Evolutionary conservation across 2,329 filamentous ascomycete species (phyloP).

Genomic region (Cercospora beticola): DNA sequence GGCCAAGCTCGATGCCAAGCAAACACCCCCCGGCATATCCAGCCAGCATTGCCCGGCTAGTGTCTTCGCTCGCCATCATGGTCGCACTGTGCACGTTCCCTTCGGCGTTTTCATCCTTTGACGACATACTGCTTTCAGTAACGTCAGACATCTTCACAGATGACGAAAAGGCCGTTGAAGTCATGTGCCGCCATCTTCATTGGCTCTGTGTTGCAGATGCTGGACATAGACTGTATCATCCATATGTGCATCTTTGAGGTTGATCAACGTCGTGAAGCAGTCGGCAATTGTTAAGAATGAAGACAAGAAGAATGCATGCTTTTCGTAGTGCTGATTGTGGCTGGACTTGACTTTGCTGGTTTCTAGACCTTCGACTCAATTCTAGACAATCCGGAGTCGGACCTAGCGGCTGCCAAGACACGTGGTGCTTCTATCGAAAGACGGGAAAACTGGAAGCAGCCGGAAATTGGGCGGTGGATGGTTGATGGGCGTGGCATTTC

Average conservation of each 20-base stretch:
- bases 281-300: neutral
- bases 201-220: neutral
- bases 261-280: neutral
- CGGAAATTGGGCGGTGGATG: neutral
- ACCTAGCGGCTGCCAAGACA: neutral
- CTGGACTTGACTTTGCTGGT: neutral
- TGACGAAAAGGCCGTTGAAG: neutral
- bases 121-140: neutral
- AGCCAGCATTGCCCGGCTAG: neutral
- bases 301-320: neutral
- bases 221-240: neutral
- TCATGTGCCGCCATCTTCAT: neutral
- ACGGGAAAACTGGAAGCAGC: neutral
- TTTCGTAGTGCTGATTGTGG: neutral
- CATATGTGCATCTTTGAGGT: neutral
- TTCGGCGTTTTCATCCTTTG: neutral
- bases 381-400: neutral
- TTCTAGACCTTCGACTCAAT: neutral
- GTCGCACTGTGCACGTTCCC: neutral
- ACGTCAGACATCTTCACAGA: neutral
- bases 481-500: neutral
- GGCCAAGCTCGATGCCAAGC: neutral
- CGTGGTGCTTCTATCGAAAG: neutral
- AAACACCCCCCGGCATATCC: neutral
- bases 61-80: neutral